phyloP scores from a whole-genome alignment of 169 alveolate species.

The Cystoisospora suis region DNA sequence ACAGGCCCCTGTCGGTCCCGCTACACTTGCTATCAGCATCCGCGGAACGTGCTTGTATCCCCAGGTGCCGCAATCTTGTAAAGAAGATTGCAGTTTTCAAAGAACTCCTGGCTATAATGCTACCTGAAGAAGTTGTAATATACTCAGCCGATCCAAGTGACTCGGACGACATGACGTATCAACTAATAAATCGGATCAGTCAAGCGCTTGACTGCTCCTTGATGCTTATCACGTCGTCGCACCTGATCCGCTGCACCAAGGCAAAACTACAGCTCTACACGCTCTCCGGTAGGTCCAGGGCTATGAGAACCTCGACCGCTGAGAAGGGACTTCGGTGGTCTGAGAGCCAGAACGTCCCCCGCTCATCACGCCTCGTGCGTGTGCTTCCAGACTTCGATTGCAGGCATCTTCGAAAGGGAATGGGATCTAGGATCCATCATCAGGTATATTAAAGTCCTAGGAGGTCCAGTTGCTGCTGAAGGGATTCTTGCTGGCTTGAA shows the following conservation, averaged over 20 bases:
- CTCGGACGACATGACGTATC: slow-evolving; percentile 84
- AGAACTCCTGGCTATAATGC: slow-evolving; percentile 90
- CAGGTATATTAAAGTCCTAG: slow-evolving; percentile 83
- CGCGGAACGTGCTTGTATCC: too few relatives aligned
- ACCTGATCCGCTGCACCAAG: slow-evolving; percentile 84
- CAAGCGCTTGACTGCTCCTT: slow-evolving; percentile 87
- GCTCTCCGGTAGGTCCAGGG: slow-evolving; percentile 55
- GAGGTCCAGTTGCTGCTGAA: slow-evolving; percentile 92
- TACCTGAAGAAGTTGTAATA: slow-evolving; percentile 79
- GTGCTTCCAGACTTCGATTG: slow-evolving; percentile 4
- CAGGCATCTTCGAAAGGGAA: slow-evolving; percentile 87
- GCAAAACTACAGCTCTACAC: slow-evolving; percentile 78
- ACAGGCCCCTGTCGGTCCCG: too few relatives aligned
- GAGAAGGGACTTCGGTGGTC: too few relatives aligned
- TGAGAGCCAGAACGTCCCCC: too few relatives aligned
- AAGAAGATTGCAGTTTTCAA: slow-evolving; percentile 91
- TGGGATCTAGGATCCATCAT: slow-evolving; percentile 89
- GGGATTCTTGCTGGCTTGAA: slow-evolving; percentile 90
- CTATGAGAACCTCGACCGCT: too few relatives aligned
- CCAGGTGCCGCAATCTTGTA: slow-evolving; percentile 87
- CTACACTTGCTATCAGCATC: too few relatives aligned
- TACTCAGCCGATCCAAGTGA: slow-evolving; percentile 72
- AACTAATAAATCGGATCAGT: slow-evolving; percentile 78
- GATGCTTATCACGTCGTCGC: slow-evolving; percentile 85
- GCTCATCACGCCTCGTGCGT: too few relatives aligned